Conservation (phyloP, 768 basidiomycete genomes). For the Lenzites betulinus region DNA sequence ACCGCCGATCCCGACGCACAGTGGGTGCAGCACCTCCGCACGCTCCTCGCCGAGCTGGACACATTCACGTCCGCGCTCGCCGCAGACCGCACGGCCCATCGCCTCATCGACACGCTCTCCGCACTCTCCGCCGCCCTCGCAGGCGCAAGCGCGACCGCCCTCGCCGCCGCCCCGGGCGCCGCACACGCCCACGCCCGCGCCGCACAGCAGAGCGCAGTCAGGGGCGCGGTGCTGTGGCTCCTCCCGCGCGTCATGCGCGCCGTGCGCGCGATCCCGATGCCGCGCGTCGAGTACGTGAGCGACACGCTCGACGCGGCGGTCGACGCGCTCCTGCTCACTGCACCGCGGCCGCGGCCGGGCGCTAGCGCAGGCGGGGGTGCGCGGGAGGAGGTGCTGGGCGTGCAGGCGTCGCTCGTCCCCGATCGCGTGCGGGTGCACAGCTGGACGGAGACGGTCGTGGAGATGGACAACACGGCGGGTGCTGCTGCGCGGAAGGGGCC, state of each 20-base stretch:
- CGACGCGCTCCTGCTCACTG: constrained; percentile 26
- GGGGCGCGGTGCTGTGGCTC: constrained; percentile 19
- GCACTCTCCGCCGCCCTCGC: constrained; percentile 10
- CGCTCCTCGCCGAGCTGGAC: constrained; percentile 21
- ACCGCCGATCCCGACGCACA: constrained; percentile 2
- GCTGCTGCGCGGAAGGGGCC: background rate
- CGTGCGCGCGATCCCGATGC: constrained; percentile 29
- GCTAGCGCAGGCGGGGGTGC: no score
- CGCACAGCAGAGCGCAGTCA: constrained; percentile 15
- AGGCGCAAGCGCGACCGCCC: background rate
- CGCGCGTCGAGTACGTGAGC: constrained; percentile 30
- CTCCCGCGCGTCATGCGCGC: constrained; percentile 28
- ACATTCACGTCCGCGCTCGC: constrained; percentile 18
- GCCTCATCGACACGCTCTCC: constrained; percentile 21
- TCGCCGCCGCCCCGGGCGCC: constrained; percentile 4
- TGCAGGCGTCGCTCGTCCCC: constrained; percentile 27
- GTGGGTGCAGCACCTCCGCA: constrained; percentile 17
- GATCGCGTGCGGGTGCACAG: constrained; percentile 27
- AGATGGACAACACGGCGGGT: constrained; percentile 8
- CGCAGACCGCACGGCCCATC: constrained; percentile 22
- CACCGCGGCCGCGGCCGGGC: background rate
- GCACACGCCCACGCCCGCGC: constrained; percentile 6
- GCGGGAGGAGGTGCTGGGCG: background rate
- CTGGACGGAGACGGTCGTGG: constrained; percentile 27
- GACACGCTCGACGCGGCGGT: constrained; percentile 25